Conservation (phyloP, 2,329 filamentous ascomycete genomes). For the Tolypocladium sp. region DNA sequence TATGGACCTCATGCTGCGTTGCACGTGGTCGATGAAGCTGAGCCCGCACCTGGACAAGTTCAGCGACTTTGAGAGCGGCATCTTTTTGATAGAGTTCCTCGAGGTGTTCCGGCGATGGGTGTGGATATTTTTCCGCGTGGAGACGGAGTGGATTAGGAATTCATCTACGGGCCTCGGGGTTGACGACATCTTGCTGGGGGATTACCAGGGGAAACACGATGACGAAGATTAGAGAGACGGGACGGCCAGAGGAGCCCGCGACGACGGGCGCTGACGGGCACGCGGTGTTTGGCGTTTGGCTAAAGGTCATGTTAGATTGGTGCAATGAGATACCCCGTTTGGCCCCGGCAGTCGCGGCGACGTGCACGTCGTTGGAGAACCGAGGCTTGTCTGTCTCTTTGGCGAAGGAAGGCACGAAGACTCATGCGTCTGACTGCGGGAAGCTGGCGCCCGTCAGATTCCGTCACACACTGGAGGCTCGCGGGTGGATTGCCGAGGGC, state of each 20-base stretch:
- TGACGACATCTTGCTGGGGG: constrained; percentile 68
- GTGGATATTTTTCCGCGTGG: constrained; percentile 93
- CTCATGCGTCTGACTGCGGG: not conserved
- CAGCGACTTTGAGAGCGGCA: constrained; percentile 76
- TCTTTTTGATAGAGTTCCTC: constrained; percentile 78
- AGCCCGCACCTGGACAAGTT: constrained; percentile 74
- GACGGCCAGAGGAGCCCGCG: not conserved
- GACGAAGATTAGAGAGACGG: constrained; percentile 21
- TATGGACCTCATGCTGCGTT: constrained; percentile 73
- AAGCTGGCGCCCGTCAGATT: not conserved
- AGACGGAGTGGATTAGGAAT: constrained; percentile 79
- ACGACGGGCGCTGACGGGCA: not conserved
- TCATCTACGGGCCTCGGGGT: constrained; percentile 39
- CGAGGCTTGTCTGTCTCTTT: not conserved
- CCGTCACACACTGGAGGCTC: not conserved
- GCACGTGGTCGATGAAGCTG: constrained; percentile 86
- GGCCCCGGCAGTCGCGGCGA: not conserved
- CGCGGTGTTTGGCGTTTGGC: not conserved
- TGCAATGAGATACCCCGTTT: not conserved
- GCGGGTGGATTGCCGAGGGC: not conserved
- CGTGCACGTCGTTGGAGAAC: not conserved
- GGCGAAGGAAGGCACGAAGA: not conserved
- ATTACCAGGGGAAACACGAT: constrained; percentile 55
- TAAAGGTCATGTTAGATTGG: not conserved
- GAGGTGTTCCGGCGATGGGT: constrained; percentile 88